Conservation (phyloP, 805 yeast species). For the Alloascoidea hylecoeti region DNA sequence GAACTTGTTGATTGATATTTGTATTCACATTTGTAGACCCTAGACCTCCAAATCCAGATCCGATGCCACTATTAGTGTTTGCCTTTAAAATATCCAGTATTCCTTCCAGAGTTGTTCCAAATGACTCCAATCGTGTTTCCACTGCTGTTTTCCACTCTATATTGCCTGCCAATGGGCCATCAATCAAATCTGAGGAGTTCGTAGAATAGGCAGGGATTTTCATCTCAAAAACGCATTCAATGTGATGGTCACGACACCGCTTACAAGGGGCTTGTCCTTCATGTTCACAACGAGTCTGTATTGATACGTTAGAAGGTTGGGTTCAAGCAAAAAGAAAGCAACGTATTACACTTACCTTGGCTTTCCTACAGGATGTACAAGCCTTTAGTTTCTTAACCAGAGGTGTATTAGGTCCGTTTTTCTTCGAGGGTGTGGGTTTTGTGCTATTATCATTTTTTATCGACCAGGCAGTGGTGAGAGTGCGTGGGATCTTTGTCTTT, state of each 20-base stretch:
- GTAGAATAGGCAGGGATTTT: conserved; percentile 26
- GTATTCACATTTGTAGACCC: too few species aligned
- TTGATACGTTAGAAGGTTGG: neutral
- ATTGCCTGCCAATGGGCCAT: conserved; percentile 7
- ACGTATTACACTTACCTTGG: conserved; percentile 52
- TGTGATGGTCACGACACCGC: conserved; percentile 35
- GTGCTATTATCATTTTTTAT: neutral
- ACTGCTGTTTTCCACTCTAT: conserved; percentile 20
- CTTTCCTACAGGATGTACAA: conserved; percentile 45
- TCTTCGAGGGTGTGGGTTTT: neutral
- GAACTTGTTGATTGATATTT: too few species aligned
- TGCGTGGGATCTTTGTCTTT: neutral
- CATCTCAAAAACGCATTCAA: conserved; percentile 42
- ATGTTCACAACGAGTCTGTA: conserved; percentile 27
- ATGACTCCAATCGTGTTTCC: conserved; percentile 22
- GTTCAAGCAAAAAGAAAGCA: too few species aligned
- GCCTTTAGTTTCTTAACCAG: conserved; percentile 26
- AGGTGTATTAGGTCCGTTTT: neutral
- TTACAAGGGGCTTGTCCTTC: conserved; percentile 35
- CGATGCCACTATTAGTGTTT: conserved; percentile 5
- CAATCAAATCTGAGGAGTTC: neutral
- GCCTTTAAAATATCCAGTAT: conserved; percentile 21
- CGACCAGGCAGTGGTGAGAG: neutral
- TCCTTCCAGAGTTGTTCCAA: conserved; percentile 24
- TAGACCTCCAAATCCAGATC: too few species aligned